Evolutionary conservation across 306 rosid genomes (phyloP).

Genomic region (Potentilla sterilis): DNA sequence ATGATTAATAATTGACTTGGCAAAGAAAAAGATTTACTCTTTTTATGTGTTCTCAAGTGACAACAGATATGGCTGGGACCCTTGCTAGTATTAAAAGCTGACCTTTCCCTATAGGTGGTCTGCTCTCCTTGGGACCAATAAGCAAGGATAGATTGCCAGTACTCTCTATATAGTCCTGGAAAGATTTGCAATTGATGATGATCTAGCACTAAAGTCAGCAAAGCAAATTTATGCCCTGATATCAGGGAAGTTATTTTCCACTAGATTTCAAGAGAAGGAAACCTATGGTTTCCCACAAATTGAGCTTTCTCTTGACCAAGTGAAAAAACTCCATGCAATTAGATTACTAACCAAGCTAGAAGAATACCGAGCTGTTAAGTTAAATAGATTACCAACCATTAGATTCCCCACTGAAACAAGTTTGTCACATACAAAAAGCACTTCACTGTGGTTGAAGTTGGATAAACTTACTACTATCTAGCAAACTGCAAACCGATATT

Average conservation of each 20-base stretch:
- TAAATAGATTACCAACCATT: conserved; percentile 26
- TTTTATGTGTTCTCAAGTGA: not conserved
- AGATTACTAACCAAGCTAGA: too few species aligned
- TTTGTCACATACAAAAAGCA: conserved; percentile 22
- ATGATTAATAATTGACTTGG: conserved; percentile 12
- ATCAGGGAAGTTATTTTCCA: not conserved
- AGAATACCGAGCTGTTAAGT: not conserved
- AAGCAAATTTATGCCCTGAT: not conserved
- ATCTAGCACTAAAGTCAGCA: not conserved
- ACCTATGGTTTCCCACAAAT: not conserved
- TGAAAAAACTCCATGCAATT: not conserved
- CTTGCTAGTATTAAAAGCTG: not conserved
- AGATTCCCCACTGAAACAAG: conserved; percentile 24
- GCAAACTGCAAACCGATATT: conserved; percentile 11
- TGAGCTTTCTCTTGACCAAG: not conserved
- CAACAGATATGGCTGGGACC: not conserved
- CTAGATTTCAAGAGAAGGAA: not conserved
- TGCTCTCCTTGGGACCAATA: not conserved
- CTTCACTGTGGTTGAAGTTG: conserved; percentile 13
- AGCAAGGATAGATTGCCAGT: not conserved
- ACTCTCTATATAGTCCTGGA: not conserved
- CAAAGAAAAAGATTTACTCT: not conserved
- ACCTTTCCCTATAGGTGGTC: not conserved
- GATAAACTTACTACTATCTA: conserved; percentile 21
- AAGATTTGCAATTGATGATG: not conserved